Evolutionary conservation across 352 stramenopile species (phyloP), one percentile per base, ranked within the genome.

Genomic region (Peronospora belbahrii): DNA sequence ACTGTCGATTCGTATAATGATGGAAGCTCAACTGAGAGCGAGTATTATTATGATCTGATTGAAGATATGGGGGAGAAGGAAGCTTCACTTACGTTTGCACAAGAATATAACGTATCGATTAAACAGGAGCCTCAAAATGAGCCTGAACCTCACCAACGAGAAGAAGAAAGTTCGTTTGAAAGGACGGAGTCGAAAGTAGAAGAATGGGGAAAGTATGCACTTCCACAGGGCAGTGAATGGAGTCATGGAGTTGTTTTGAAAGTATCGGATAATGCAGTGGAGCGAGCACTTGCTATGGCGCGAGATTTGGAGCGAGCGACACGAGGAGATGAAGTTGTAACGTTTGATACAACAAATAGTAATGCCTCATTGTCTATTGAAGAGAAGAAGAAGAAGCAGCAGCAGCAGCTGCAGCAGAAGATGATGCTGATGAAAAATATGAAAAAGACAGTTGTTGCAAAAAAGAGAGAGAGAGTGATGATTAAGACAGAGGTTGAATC

Each of bases 1-100:
- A 19, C n/a, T 31, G 13, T 17, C 7, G 15, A 34, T 6, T 6
- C 18, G 17, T 59, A 63, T 34, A 48, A 67, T 43, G 58, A 63
- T 34, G 52, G 58, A 13, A 63, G 58, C 52, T 63, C 58, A 28
- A 67, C 58, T 3, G 58, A 67, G 35, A 63, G 45, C 35, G 58
- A 67, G 39, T 56, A 57, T 8, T 66, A 66, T 37, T 58, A 59
- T 27, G 52, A 62, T 5, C 39, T 41, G 5, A 9, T 0, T 5
- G 47, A 58, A 24, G 39, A 52, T 13, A 17, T 22, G 7, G 35
- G 48, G 39, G 27, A 38, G 18, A 6, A 33, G 10, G 22, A 33
- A 7, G 37, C 20, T 9, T 18, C 32, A 11, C 20, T 32, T 15
- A 10, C 28, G 13, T 48, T 38, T 37, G 15, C 17, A 7, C 42